Evolutionary conservation across 371 early-diverging fungal species (phyloP), one percentile per base, ranked within the genome.

Genomic region (Choanephora cucurbitarum): DNA sequence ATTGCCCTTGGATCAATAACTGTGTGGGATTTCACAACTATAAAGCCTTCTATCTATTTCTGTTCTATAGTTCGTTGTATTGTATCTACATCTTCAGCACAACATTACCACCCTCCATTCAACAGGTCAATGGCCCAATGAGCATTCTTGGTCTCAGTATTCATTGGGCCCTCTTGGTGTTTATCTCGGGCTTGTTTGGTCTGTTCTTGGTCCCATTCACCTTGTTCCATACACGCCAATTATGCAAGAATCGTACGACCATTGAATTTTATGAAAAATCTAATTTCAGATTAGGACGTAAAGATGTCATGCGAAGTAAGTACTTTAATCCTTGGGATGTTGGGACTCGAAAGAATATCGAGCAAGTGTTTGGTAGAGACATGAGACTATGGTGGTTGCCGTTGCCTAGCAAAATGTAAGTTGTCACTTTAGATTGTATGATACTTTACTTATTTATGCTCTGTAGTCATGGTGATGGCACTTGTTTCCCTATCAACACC

Each of bases 1-100:
- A 86, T 55, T 88, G 88, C 62, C 80, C 82, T 22, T 82, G 81
- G 87, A 60, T 89, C 18, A 86, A 87, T 57, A 84, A 82, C 51
- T 90, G 89, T 58, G 84, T 91, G 7, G 91, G 91, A 1, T 86
- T 75, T 57, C 50, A 59, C 33, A 91, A 89, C 55, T 78, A 84
- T 59, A 90, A 88, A 64, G 76, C 68, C 58, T 91, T 91, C 69
- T 82, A 81, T 49, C 63, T 84, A 10, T 90, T 88, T 59, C 45
- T 89, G 19, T 40, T 78, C 0, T 87, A 85, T 65, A 73, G 72
- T 31, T 55, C 70, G 0, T n/a, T 82, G 3, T 78, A 82, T 48
- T 86, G 84, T 53, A 21, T 77, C 2, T 79, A 68, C 46, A 47
- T 84, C 4, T 82, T 84, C 47, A 13, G 59, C 17, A 74, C 81